Evolutionary conservation across 2,329 filamentous ascomycete species (phyloP).

Genomic region (Hypoxylon sp.): DNA sequence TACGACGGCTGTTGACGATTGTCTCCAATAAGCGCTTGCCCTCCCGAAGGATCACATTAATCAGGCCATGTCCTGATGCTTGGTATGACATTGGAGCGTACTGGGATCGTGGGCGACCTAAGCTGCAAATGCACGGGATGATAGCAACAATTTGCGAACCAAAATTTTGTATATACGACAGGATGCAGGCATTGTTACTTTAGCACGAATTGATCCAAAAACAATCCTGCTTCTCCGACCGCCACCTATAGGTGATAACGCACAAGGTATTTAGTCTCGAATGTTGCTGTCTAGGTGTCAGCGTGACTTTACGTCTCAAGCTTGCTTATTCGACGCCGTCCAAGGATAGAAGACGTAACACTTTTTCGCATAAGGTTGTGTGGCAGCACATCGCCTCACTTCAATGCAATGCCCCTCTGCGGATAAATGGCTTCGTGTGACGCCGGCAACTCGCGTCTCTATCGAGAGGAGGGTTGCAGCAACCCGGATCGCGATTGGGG

Average conservation of each 20-base stretch:
- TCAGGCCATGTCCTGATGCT: constrained; percentile 31
- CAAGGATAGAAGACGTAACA: constrained; percentile 19
- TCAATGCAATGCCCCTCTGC: constrained; percentile 14
- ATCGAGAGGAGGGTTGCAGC: constrained; percentile 30
- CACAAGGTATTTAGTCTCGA: constrained; percentile 20
- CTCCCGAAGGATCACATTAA: constrained; percentile 29
- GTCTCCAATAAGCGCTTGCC: constrained; percentile 31
- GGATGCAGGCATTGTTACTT: constrained; percentile 8
- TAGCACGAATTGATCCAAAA: constrained; percentile 27
- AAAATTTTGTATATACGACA: constrained; percentile 6
- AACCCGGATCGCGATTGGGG: constrained; percentile 33
- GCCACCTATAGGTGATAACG: constrained; percentile 16
- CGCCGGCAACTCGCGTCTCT: constrained; percentile 26
- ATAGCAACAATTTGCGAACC: constrained; percentile 40
- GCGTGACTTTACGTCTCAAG: constrained; percentile 22
- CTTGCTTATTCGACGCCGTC: constrained; percentile 16
- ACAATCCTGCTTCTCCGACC: constrained; percentile 13
- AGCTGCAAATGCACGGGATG: constrained; percentile 5
- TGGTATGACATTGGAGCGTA: constrained; percentile 14
- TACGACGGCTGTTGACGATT: constrained; percentile 4
- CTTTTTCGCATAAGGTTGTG: constrained; percentile 30
- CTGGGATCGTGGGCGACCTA: constrained; percentile 24
- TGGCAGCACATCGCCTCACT: constrained; percentile 31
- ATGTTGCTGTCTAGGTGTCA: constrained; percentile 15
- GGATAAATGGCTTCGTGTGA: constrained; percentile 35